Percentiles rank a stretch among this genome's conserved stretches.
Conservation (phyloP, 1,284 basidiomycete species). For the Ustilago crameri region DNA sequence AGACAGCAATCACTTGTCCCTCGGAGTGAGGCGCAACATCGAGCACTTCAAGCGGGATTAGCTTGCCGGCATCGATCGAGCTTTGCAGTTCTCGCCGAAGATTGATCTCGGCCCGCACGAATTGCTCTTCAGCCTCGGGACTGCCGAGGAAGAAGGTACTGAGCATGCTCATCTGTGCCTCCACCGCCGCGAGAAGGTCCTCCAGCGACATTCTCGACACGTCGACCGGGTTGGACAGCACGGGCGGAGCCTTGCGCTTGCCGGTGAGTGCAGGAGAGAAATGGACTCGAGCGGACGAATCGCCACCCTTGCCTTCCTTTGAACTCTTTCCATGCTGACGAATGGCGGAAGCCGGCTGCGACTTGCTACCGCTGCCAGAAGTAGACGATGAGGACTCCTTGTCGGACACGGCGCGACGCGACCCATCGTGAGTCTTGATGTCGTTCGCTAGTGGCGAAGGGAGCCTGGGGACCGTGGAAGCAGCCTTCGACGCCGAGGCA, state of each 20-base stretch:
- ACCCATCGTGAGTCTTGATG: slow-evolving; percentile 20
- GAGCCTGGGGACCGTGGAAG: slow-evolving; percentile 16
- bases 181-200: slow-evolving; percentile 70
- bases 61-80: slow-evolving; percentile 67
- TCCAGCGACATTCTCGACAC: slow-evolving; percentile 70
- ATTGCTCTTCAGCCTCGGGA: slow-evolving; percentile 71
- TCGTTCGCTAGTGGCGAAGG: slow-evolving; percentile 50
- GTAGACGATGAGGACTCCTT: slow-evolving; percentile 2
- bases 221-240: slow-evolving; percentile 63
- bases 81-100: slow-evolving; percentile 69
- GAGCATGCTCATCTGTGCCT: slow-evolving; percentile 69
- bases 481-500: slow-evolving; percentile 14
- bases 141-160: slow-evolving; percentile 68
- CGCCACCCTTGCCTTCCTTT: slow-evolving; percentile 36
- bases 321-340: slow-evolving; percentile 42
- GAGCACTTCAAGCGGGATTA: slow-evolving; percentile 69
- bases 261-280: slow-evolving; percentile 66
- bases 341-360: slow-evolving; percentile 42
- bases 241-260: slow-evolving; percentile 57
- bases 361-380: slow-evolving; percentile 20
- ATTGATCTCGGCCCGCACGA: slow-evolving; percentile 70
- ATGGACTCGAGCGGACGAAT: slow-evolving; percentile 40
- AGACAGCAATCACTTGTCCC: slow-evolving; percentile 70
- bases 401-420: slow-evolving; percentile 3
- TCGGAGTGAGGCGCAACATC: slow-evolving; percentile 66